Base-by-base conservation (phyloP, 2,329 filamentous ascomycete genomes). In the Fusarium pseudonygamai region DNA sequence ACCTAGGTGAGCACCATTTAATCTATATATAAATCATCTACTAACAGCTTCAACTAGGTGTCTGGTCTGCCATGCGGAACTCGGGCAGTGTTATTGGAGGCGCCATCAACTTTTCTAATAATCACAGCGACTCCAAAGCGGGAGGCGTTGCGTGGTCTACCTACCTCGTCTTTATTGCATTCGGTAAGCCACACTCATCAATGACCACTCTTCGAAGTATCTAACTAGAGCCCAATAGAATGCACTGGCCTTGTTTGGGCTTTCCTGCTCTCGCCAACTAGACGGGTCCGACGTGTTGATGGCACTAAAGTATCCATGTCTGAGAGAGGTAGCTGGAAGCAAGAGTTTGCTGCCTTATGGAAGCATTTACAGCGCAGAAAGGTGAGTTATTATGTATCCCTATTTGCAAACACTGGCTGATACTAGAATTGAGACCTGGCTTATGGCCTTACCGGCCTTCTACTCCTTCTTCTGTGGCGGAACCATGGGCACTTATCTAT, bases 381-480 rank as follows among this genome's bases (percentile, higher is more conserved):
- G 53, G 60, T 40, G 10, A 34, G 10, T 1, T 22, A 1, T 18
- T 18, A 16, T 8, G 5, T 18, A 26, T 5, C 6, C 4, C 16
- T 10, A 13, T 3, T 18, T 11, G 4, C 10, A 2, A 11, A 1
- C 3, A 12, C 16, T 46, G 3, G 16, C 40, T 63, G 6, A 63
- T 28, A 24, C 1, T 26, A 3, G 7, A 12, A n/a, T 24, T 3
- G 4, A 63, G 60, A 60, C 60, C 6, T 63, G 53, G 60, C 34
- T 63, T 0, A 46, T 49, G 42, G 46, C 37, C 3, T 15, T 63
- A 9, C 60, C 60, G 5, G 60, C 60, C 5, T 63, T 63, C 16
- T 63, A 63, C 34, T 63, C 60, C 0, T 60, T 63, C 34, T 63
- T 63, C 15, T 63, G 37, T 6, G 60, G 60, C 7, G 60, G 60